Evolutionary conservation across 306 rosid species (phyloP).

Genomic region (Cucurbita ficifolia): DNA sequence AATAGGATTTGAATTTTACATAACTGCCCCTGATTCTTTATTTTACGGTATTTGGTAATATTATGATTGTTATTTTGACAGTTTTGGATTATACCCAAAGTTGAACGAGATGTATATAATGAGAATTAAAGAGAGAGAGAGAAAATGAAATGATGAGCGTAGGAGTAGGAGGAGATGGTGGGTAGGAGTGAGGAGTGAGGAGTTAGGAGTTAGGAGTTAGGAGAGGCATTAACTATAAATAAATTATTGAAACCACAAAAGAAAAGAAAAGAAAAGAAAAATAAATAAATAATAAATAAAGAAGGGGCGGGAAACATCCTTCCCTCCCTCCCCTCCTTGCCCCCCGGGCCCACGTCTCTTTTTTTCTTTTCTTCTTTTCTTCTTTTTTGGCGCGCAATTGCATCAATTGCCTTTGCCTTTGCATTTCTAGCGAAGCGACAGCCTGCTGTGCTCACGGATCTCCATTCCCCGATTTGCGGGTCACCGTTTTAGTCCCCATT

Average conservation of each 20-base stretch:
- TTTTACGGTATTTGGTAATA: background rate
- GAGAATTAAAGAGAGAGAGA: no score
- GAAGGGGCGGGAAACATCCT: background rate
- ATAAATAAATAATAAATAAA: no score
- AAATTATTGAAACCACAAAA: background rate
- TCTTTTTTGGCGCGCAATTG: background rate
- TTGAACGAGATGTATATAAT: background rate
- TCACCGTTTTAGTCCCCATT: background rate
- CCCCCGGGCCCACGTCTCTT: background rate
- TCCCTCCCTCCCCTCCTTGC: background rate
- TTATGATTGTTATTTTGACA: background rate
- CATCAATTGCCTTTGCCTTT: background rate
- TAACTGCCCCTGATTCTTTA: background rate
- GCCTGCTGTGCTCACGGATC: background rate
- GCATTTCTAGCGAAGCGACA: background rate
- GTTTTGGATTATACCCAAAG: background rate
- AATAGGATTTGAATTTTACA: background rate
- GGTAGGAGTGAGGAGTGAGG: background rate
- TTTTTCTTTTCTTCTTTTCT: background rate
- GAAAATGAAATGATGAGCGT: background rate
- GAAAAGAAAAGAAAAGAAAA: background rate
- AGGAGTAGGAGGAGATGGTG: background rate
- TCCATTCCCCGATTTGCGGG: slow-evolving; percentile 5
- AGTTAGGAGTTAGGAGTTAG: background rate
- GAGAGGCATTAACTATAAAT: background rate